A percentile compares a stretch with the other conserved stretches of the same genome.
Conservation (phyloP, 495 filamentous ascomycete species). For the Penicillium pancosmium region DNA sequence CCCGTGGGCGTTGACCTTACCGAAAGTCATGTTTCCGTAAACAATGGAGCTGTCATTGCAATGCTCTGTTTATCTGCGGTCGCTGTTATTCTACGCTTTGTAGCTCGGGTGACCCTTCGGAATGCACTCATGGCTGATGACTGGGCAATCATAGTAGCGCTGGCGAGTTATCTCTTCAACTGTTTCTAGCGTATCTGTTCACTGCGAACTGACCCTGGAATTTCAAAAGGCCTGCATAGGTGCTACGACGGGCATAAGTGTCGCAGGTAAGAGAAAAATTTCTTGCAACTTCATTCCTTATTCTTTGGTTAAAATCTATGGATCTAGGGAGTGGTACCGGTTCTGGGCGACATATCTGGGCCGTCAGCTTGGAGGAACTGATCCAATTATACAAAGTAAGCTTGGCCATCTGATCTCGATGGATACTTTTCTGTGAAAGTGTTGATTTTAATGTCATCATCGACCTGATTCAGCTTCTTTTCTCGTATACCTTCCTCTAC, state of each 20-base stretch:
- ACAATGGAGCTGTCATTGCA: conserved; percentile 30
- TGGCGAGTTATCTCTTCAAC: conserved; percentile 21
- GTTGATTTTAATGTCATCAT: not conserved
- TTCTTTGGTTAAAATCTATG: not conserved
- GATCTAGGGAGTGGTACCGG: conserved; percentile 25
- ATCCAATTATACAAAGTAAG: conserved; percentile 20
- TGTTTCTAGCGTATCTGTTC: not conserved
- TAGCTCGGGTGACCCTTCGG: conserved; percentile 27
- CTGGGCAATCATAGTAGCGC: conserved; percentile 33
- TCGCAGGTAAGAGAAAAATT: conserved; percentile 18
- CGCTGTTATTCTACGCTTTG: conserved; percentile 35
- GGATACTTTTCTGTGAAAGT: too few species aligned
- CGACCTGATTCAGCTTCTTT: conserved; percentile 27
- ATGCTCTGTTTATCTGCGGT: conserved; percentile 35
- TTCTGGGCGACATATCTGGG: conserved; percentile 36
- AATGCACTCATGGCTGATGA: conserved; percentile 37
- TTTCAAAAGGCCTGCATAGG: conserved; percentile 12
- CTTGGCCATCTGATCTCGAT: too few species aligned
- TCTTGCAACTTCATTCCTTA: not conserved
- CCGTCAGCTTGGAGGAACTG: conserved; percentile 22
- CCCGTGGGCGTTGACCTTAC: conserved; percentile 26
- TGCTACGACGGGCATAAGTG: conserved; percentile 28
- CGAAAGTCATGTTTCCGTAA: conserved; percentile 12
- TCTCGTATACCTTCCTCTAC: conserved; percentile 38
- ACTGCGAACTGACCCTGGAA: not conserved